Evolutionary conservation across 805 yeast species (phyloP).

Genomic region (Saccharomyces eubayanus): DNA sequence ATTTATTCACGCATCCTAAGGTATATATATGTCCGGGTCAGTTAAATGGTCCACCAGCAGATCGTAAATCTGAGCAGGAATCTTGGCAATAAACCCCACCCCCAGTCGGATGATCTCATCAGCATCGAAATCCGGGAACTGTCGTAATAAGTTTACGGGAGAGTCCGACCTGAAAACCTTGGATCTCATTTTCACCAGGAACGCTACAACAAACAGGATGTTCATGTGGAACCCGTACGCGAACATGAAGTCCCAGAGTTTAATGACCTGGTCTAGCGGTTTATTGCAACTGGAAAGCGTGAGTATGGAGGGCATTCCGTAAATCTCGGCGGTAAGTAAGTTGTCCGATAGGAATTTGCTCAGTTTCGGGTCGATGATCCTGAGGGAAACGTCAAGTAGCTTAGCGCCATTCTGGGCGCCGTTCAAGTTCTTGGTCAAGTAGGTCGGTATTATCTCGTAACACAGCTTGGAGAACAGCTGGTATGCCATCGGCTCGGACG

Average conservation of each 20-base stretch:
- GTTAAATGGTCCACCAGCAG: constrained; percentile 27
- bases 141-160: constrained; percentile 66
- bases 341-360: constrained; percentile 38
- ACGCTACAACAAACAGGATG: constrained; percentile 69
- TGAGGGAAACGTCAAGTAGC: constrained; percentile 65
- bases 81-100: constrained; percentile 66
- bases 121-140: constrained; percentile 61
- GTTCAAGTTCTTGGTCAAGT: constrained; percentile 63
- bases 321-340: constrained; percentile 70
- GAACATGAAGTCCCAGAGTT: constrained; percentile 83
- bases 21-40: constrained; percentile 9
- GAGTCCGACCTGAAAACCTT: constrained; percentile 44
- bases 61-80: constrained; percentile 55
- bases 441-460: constrained; percentile 61
- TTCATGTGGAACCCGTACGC: constrained; percentile 90
- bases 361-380: constrained; percentile 64
- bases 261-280: constrained; percentile 63
- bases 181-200: constrained; percentile 66
- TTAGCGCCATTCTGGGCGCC: constrained; percentile 74
- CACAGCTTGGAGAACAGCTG: constrained; percentile 58
- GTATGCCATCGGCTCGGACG: constrained; percentile 81
- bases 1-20: constrained; percentile 2
- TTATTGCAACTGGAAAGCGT: constrained; percentile 87
- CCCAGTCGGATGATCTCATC: constrained; percentile 69
- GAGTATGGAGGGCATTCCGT: constrained; percentile 76